These are phyloP conservation scores for Gaeumannomyces tritici DNA, from an alignment of 2,329 filamentous ascomycete species.

Conservation along the genomic window DNA sequence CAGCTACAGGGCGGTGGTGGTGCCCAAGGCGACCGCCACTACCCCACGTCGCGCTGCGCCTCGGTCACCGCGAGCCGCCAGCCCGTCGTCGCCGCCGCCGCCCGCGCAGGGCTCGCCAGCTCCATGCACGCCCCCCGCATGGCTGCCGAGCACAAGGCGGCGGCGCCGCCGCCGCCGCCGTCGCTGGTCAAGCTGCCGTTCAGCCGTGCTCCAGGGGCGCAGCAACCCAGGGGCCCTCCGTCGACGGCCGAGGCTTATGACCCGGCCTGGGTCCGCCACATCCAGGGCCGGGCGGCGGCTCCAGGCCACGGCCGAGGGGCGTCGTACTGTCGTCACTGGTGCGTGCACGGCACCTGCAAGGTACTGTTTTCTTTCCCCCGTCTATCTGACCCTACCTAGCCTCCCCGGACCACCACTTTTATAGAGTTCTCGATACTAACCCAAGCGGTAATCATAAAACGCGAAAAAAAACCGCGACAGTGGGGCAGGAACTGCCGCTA, in stretches of 20 bases:
- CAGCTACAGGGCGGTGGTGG: too few relatives aligned
- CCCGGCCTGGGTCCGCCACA: too few relatives aligned
- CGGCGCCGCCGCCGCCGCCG: too few relatives aligned
- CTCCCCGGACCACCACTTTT: too few relatives aligned
- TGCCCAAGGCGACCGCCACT: too few relatives aligned
- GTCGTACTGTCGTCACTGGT: conserved; percentile 36
- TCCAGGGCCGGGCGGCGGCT: neutral
- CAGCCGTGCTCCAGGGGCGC: neutral
- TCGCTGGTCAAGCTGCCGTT: too few relatives aligned
- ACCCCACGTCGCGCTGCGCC: too few relatives aligned
- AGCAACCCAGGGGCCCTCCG: neutral
- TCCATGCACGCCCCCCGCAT: neutral
- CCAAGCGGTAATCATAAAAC: too few relatives aligned
- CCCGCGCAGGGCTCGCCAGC: neutral
- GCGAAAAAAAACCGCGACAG: conserved; percentile 4
- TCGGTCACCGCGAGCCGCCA: neutral
- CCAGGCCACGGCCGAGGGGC: neutral
- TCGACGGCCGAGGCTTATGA: too few relatives aligned
- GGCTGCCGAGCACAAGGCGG: neutral
- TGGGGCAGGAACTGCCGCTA: conserved; percentile 33
- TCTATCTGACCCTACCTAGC: too few relatives aligned
- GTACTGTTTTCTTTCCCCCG: neutral
- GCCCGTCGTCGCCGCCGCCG: neutral
- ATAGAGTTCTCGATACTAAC: too few relatives aligned
- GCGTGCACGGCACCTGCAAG: conserved; percentile 30